Conservation (phyloP, 1,284 basidiomycete species). For the Psilocybe mexicana region DNA sequence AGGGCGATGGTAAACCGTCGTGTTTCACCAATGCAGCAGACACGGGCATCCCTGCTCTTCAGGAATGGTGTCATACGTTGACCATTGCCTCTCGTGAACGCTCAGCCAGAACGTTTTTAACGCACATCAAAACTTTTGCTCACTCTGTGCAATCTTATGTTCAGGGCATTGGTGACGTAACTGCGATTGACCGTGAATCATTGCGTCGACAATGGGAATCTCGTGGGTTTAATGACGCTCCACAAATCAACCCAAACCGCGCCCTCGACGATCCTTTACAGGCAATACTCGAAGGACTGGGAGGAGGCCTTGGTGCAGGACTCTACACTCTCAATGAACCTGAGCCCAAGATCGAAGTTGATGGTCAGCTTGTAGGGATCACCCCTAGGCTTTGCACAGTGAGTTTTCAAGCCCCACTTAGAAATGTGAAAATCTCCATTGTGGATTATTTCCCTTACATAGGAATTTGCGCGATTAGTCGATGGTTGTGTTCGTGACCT, state of each 20-base stretch:
- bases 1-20: slow-evolving; percentile 56
- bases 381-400: slow-evolving; percentile 48
- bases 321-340: slow-evolving; percentile 38
- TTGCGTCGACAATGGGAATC: slow-evolving; percentile 59
- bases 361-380: slow-evolving; percentile 45
- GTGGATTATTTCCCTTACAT: not conserved
- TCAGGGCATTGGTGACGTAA: slow-evolving; percentile 51
- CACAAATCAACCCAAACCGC: slow-evolving; percentile 1
- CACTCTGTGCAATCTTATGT: slow-evolving; percentile 50
- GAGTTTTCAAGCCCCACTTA: slow-evolving; percentile 12
- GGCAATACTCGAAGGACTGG: slow-evolving; percentile 33
- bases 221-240: slow-evolving; percentile 20
- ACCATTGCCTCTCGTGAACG: slow-evolving; percentile 57
- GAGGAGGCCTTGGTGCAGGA: slow-evolving; percentile 28
- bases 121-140: slow-evolving; percentile 49
- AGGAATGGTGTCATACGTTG: slow-evolving; percentile 58
- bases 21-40: slow-evolving; percentile 57
- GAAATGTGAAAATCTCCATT: not conserved
- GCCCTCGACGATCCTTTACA: slow-evolving; percentile 34
- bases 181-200: slow-evolving; percentile 45
- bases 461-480: slow-evolving; percentile 51
- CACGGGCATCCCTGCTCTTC: slow-evolving; percentile 57
- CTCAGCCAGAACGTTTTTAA: slow-evolving; percentile 47
- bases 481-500: slow-evolving; percentile 46
- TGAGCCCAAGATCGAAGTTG: slow-evolving; percentile 41